Base-by-base conservation (phyloP, 2,329 filamentous ascomycete genomes). In the Shiraia sp. region DNA sequence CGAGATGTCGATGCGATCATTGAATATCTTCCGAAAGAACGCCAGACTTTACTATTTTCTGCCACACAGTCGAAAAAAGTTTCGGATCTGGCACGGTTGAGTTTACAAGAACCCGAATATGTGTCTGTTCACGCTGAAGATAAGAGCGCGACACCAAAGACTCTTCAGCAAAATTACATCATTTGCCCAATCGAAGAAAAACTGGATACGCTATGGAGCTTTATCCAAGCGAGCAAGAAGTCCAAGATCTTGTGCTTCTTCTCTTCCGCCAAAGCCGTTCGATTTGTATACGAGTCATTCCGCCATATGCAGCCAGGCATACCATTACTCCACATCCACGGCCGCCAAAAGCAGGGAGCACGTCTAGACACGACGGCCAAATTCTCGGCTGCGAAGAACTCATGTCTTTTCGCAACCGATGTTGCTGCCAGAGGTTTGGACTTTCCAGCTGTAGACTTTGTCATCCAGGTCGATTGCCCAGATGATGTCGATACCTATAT, bases 401-500 rank as follows among this genome's bases (percentile, higher is more conserved):
- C 89, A 1, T 96, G 93, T 63, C 78, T 99, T 0, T 96, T 99
- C 65, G 90, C 93, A 1, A 99, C 93, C 0, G 93, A 99, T 64
- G 90, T 99, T 5, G 90, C 95, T 3, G 93, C 93, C 0, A 82
- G 93, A 68, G 93, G 93, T 51, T 80, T 99, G 10, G 93, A 99
- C 68, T 97, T 99, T 64, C 93, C 93, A 0, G 86, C 90, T 3
- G 93, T 99, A 0, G 93, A 99, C 68, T 99, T 93, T 87, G 93
- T 99, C 4, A 90, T 99, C n/a, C 93, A 99, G 66, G 80, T 89
- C n/a, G 93, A 99, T 68, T 95, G 89, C 54, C 93, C 93, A 0
- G 93, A 99, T 69, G 92, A 99, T 67, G 87, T 88, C 3, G 93
- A 97, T 61, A 99, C 93, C 0, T 99, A 99, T 62, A 97, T 99